Base-by-base conservation (phyloP, 805 yeast species). In the Candida taoyuanica region DNA sequence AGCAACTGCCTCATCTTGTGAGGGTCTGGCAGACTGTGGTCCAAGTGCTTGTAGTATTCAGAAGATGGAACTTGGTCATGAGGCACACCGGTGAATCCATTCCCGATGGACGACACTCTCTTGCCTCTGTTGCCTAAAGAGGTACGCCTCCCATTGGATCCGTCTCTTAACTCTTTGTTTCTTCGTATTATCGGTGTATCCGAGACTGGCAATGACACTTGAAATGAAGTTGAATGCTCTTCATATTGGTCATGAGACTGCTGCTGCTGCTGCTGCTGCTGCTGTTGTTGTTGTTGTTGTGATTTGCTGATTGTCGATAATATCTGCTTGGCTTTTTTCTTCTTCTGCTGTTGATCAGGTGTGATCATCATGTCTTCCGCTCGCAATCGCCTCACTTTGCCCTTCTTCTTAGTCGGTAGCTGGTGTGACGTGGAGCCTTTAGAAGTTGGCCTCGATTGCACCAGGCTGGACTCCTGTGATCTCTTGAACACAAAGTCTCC, bases 91-190 rank as follows among this genome's bases (percentile, higher is more conserved):
- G 65, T 67, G 48, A 76, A 76, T 3, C 89, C 91, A 51, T 80
- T 81, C 2, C 89, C 88, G 6, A 83, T 73, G 0, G 88, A 79
- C 52, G 85, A 82, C 3, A 79, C 74, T 20, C 93, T 60, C 50
- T 80, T 81, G 7, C 93, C 93, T 24, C 93, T 63, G 37, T 73
- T 71, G 28, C 70, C 55, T 46, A 78, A 59, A 1, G 83, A 76
- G 2, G 75, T 53, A 36, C 82, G 55, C 47, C 83, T 63, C 31
- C 59, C 29, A 53, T 47, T 40, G n/a, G 39, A 17, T 14, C 19
- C 23, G 17, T 51, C 50, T 29, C 65, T 49, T 23, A 59, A 31
- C 34, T 58, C 55, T 36, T 66, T 60, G 44, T 64, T 64, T 46
- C 63, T 49, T 34, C 56, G 53, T 25, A 62, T 62, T 36, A 63